Evolutionary conservation across 495 filamentous ascomycete species (phyloP).

Genomic region (Talaromyces adpressus): DNA sequence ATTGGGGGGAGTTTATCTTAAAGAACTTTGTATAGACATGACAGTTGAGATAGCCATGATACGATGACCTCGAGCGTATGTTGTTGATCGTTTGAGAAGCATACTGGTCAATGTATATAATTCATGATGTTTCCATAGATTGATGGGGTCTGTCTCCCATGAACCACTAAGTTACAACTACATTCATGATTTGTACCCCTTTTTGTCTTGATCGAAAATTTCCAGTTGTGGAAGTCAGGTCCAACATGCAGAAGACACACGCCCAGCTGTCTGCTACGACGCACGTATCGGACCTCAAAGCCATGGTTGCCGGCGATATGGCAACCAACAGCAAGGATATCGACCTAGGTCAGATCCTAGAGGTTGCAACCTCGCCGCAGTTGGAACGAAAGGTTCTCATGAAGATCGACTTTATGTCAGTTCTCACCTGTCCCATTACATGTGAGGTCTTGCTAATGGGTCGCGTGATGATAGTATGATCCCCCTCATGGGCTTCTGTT

Average conservation of each 20-base stretch:
- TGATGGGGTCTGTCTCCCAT: not conserved
- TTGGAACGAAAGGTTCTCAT: conserved; percentile 23
- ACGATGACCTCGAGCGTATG: not conserved
- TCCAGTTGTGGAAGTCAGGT: not conserved
- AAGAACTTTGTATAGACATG: not conserved
- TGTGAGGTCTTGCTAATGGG: not conserved
- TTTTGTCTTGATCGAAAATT: not conserved
- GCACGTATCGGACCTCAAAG: not conserved
- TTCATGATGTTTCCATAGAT: not conserved
- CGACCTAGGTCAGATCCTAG: conserved; percentile 27
- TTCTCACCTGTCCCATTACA: not conserved
- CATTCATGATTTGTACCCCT: not conserved
- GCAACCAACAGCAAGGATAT: conserved; percentile 16
- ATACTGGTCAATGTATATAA: not conserved
- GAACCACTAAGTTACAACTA: not conserved
- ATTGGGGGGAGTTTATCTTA: not conserved
- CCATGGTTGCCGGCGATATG: not conserved
- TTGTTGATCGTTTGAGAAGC: not conserved
- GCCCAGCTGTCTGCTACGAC: not conserved
- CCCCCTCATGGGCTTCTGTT: conserved; percentile 40
- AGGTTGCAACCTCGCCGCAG: conserved; percentile 21
- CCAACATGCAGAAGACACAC: conserved; percentile 1
- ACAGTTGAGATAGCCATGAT: not conserved
- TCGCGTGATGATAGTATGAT: conserved; percentile 26
- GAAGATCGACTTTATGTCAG: conserved; percentile 30